Conservation (phyloP, 2,329 filamentous ascomycete genomes). For the Phyllosticta citriasiana region DNA sequence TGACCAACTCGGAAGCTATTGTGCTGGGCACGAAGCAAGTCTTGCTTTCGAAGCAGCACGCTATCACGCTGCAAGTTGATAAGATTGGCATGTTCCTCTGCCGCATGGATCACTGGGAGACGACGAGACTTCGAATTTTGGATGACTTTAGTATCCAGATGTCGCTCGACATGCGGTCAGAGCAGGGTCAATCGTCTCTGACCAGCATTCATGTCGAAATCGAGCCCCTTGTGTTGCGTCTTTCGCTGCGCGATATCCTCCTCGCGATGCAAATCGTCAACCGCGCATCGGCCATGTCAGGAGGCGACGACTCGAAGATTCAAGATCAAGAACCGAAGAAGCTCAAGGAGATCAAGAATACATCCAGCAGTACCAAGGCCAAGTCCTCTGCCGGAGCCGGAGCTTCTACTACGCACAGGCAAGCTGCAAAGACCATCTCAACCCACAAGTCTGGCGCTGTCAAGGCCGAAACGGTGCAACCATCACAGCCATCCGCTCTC, state of each 20-base stretch:
- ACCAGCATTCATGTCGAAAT: conserved; percentile 80
- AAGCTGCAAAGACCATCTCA: conserved; percentile 36
- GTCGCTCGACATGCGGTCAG: conserved; percentile 65
- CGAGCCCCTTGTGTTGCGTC: conserved; percentile 78
- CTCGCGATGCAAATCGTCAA: conserved; percentile 86
- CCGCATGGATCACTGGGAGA: conserved; percentile 96
- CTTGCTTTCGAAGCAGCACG: conserved; percentile 85
- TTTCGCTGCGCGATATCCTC: conserved; percentile 90
- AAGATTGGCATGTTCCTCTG: conserved; percentile 97
- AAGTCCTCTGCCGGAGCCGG: conserved; percentile 39
- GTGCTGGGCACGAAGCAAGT: conserved; percentile 92
- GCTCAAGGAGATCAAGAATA: conserved; percentile 41
- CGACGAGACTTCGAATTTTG: conserved; percentile 77
- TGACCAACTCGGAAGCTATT: conserved; percentile 85
- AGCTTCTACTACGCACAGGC: conserved; percentile 31
- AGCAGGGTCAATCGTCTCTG: conserved; percentile 48
- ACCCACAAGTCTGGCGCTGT: conserved; percentile 36
- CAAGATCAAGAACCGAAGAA: conserved; percentile 46
- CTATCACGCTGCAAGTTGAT: conserved; percentile 83
- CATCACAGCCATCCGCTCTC: conserved; percentile 41
- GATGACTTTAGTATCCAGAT: conserved; percentile 93
- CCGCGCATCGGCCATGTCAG: conserved; percentile 80
- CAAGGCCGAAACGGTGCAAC: conserved; percentile 47
- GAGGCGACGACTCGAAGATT: conserved; percentile 34
- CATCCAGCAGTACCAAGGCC: conserved; percentile 32